phyloP scores from a whole-genome alignment of 78 protist species.

The Dictyostelium citrinum region DNA sequence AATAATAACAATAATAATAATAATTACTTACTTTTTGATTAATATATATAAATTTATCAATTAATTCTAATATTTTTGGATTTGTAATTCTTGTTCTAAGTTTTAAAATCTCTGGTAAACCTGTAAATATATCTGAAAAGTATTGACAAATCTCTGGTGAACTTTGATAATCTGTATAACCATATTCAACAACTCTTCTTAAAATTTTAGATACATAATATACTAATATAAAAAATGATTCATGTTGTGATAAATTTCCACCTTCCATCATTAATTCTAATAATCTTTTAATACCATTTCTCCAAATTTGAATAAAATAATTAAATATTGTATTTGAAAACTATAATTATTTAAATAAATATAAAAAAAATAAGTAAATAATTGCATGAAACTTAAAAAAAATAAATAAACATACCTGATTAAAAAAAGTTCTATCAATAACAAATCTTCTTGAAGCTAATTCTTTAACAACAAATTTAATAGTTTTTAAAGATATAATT shows the following conservation, averaged over 20 bases:
- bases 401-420: neutral
- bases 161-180: slow-evolving; percentile 40
- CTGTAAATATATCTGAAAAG: neutral
- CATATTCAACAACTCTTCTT: slow-evolving; percentile 44
- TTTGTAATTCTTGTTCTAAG: neutral
- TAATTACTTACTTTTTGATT: slow-evolving; percentile 13
- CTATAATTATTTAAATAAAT: neutral
- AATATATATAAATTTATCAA: slow-evolving; percentile 2
- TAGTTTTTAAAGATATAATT: slow-evolving; percentile 13
- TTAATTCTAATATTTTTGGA: neutral
- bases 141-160: slow-evolving; percentile 4
- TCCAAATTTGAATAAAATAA: slow-evolving; percentile 2
- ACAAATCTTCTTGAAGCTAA: slow-evolving; percentile 39
- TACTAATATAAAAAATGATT: neutral
- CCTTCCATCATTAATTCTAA: neutral
- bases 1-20: neutral
- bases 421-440: neutral
- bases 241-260: neutral
- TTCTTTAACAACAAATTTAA: slow-evolving; percentile 31
- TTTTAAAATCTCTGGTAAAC: neutral
- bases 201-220: slow-evolving; percentile 10
- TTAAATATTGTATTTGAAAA: neutral
- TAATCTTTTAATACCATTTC: neutral
- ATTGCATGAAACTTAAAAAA: neutral
- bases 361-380: no score